These are phyloP conservation scores for Verticillium alfalfae DNA, from an alignment of 2,329 filamentous ascomycete genomes.

Conservation along the genomic window DNA sequence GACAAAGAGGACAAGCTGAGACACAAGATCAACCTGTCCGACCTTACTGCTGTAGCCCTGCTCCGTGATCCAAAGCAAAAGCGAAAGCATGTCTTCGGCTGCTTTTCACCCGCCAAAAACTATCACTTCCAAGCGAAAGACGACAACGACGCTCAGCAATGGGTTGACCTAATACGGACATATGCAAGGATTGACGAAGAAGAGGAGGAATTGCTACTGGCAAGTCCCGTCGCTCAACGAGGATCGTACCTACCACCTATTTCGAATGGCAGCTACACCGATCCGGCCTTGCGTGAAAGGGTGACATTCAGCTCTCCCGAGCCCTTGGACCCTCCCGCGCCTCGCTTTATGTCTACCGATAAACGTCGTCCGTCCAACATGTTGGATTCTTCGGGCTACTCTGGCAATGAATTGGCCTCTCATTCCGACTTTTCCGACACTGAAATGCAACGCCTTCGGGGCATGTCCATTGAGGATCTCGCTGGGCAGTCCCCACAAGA, in stretches of 20 bases:
- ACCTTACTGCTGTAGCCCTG: conserved; percentile 84
- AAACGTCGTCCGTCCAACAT: conserved; percentile 54
- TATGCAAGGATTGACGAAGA: conserved; percentile 84
- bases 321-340: conserved; percentile 34
- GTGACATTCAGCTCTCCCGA: conserved; percentile 58
- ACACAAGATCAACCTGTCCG: conserved; percentile 80
- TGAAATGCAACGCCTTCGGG: conserved; percentile 43
- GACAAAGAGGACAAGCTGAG: conserved; percentile 84
- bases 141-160: conserved; percentile 72
- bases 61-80: conserved; percentile 87
- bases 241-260: conserved; percentile 29
- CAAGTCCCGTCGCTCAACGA: conserved; percentile 55
- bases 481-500: conserved; percentile 30
- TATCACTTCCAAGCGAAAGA: conserved; percentile 79
- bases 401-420: conserved; percentile 64
- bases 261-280: neutral
- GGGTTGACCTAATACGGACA: conserved; percentile 75
- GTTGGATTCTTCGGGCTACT: conserved; percentile 58
- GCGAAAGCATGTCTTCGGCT: conserved; percentile 80
- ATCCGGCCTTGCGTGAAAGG: conserved; percentile 14
- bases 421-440: conserved; percentile 83
- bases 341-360: conserved; percentile 23
- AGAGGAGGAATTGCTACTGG: conserved; percentile 74
- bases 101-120: conserved; percentile 88
- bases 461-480: conserved; percentile 47